Evolutionary conservation across 306 rosid genomes (phyloP).

Genomic region (Sphenostylis stenocarpa): DNA sequence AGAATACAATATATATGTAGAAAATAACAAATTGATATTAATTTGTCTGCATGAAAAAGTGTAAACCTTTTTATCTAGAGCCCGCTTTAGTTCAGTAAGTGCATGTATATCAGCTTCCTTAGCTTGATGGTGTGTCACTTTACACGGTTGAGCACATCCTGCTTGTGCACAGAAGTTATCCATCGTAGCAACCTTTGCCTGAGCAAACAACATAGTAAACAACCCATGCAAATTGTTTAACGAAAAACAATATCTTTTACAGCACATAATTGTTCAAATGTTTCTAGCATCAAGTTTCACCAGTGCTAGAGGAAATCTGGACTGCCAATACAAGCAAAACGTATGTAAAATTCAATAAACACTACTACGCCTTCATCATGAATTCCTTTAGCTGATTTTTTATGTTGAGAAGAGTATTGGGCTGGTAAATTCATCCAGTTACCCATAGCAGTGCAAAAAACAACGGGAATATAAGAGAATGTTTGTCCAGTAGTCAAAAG

Average conservation of each 20-base stretch:
- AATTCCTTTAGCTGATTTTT: not conserved
- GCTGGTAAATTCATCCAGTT: conserved; percentile 19
- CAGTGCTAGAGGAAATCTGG: conserved; percentile 14
- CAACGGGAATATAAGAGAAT: conserved; percentile 4
- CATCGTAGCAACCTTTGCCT: conserved; percentile 38
- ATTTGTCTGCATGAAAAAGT: conserved; percentile 11
- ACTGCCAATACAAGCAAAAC: conserved; percentile 13
- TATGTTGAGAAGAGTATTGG: not conserved
- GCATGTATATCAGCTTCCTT: conserved; percentile 74
- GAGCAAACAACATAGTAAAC: conserved; percentile 33
- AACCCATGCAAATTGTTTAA: conserved; percentile 40
- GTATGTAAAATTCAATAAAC: conserved; percentile 11
- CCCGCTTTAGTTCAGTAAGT: conserved; percentile 57
- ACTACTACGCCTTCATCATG: not conserved
- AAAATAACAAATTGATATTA: conserved; percentile 19
- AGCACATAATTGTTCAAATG: not conserved
- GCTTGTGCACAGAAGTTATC: conserved; percentile 44
- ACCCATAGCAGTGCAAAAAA: not conserved
- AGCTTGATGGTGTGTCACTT: conserved; percentile 53
- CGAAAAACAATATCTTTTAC: not conserved
- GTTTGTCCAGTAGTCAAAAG: conserved; percentile 9
- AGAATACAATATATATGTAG: not conserved
- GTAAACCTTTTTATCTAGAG: conserved; percentile 76
- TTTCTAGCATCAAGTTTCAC: conserved; percentile 5
- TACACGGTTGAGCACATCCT: conserved; percentile 42